Evolutionary conservation across 345 rosid species (phyloP).

Genomic region (Eucalyptus virginea): DNA sequence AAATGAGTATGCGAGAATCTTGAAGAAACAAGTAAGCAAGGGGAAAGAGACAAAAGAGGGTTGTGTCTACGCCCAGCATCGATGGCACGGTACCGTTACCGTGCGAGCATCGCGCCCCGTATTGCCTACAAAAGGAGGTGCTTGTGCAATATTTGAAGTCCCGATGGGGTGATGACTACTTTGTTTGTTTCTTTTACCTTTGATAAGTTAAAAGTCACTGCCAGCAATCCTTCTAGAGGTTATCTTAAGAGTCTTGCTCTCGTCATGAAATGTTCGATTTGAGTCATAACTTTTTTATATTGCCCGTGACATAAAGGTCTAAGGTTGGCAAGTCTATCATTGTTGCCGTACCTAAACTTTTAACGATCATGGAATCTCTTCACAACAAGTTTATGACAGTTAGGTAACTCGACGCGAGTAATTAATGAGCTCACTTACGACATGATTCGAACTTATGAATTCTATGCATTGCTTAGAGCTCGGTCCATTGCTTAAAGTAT

Average conservation of each 20-base stretch:
- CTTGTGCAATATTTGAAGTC: no score
- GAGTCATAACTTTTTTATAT: background rate
- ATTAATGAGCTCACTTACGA: no score
- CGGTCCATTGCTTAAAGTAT: background rate
- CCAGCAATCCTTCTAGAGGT: background rate
- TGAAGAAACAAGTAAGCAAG: background rate
- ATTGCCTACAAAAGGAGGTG: no score
- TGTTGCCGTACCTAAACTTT: no score
- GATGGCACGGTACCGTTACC: background rate
- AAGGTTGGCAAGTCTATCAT: background rate
- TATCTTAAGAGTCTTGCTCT: background rate
- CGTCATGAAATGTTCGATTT: background rate
- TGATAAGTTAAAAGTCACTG: background rate
- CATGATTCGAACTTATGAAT: background rate
- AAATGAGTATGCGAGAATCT: background rate
- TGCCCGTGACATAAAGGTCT: accelerated
- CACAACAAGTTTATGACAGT: background rate
- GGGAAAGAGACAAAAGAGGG: background rate
- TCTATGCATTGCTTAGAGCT: background rate
- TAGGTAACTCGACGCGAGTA: accelerated
- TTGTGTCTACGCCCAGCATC: background rate
- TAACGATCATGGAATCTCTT: background rate
- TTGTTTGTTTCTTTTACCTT: background rate
- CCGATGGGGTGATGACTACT: no score
- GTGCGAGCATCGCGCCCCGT: no score